A percentile compares a stretch with the other conserved stretches of the same genome.
Conservation (phyloP, 768 basidiomycete genomes). For the Suillus decipiens region DNA sequence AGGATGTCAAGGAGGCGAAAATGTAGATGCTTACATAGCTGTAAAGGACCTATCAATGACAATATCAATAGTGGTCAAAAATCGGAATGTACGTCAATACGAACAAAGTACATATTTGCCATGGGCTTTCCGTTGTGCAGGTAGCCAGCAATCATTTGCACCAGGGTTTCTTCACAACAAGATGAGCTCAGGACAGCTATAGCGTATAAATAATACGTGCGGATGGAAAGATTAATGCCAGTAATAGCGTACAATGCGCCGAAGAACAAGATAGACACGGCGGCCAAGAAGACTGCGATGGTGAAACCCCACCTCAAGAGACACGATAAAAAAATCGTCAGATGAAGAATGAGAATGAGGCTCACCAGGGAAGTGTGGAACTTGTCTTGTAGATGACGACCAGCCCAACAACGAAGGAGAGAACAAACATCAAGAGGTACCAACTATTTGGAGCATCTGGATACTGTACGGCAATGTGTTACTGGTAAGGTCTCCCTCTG, state of each 20-base stretch:
- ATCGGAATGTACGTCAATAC: background rate
- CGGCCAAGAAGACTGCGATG: slow-evolving; percentile 52
- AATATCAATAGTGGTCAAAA: slow-evolving; percentile 37
- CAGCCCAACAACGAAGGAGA: slow-evolving; percentile 51
- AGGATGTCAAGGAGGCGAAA: too few relatives aligned
- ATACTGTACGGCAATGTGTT: slow-evolving; percentile 25
- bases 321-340: background rate
- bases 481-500: background rate
- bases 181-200: background rate
- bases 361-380: slow-evolving; percentile 58
- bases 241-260: slow-evolving; percentile 56
- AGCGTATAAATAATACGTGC: slow-evolving; percentile 17
- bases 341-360: background rate
- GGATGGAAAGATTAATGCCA: slow-evolving; percentile 24
- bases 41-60: slow-evolving; percentile 40
- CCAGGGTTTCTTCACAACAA: slow-evolving; percentile 24
- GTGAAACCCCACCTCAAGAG: slow-evolving; percentile 47
- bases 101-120: slow-evolving; percentile 44
- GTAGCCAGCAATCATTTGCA: slow-evolving; percentile 40
- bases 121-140: slow-evolving; percentile 39
- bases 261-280: slow-evolving; percentile 52
- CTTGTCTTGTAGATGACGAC: slow-evolving; percentile 53
- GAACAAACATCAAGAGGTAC: slow-evolving; percentile 30
- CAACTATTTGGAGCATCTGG: slow-evolving; percentile 35
- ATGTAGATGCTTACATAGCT: too few relatives aligned